These are phyloP conservation scores for Mucor irregularis DNA, from an alignment of 371 early-diverging fungal species.

Conservation along the genomic window DNA sequence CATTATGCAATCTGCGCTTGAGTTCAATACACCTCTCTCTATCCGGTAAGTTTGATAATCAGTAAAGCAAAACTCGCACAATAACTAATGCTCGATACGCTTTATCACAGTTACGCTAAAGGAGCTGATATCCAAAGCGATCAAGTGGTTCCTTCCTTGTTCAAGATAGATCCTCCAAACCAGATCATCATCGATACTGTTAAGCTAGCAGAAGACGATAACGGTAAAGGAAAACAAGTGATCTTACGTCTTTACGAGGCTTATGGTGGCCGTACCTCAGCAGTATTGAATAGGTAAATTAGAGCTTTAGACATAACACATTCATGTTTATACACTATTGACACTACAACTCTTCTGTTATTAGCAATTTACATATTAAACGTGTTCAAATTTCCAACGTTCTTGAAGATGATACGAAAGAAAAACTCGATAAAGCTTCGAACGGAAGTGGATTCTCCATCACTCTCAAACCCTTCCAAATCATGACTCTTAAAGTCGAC, in stretches of 20 bases:
- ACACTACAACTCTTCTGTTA: neutral
- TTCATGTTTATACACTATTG: no score
- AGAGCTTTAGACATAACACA: no score
- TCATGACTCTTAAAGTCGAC: constrained; percentile 46
- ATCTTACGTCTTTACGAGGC: constrained; percentile 90
- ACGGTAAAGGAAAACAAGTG: constrained; percentile 41
- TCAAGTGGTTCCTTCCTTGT: constrained; percentile 25
- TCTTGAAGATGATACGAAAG: constrained; percentile 43
- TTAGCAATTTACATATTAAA: constrained; percentile 37
- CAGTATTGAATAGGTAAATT: constrained; percentile 61
- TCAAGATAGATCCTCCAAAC: constrained; percentile 24
- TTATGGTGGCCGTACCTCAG: constrained; percentile 83
- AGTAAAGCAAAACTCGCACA: no score
- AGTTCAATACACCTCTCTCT: constrained; percentile 84
- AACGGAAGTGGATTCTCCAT: constrained; percentile 16
- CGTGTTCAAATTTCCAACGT: constrained; percentile 43
- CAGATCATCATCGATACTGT: constrained; percentile 88
- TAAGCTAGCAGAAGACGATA: constrained; percentile 82
- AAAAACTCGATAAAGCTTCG: neutral
- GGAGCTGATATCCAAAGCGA: constrained; percentile 11
- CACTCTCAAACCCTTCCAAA: constrained; percentile 51
- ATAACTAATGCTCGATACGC: no score
- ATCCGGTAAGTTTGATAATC: constrained; percentile 45
- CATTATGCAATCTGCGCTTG: constrained; percentile 83
- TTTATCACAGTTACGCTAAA: constrained; percentile 13